Evolutionary conservation across 2,329 filamentous ascomycete genomes (phyloP), one percentile per base, ranked within the genome.

Genomic region (Parastagonospora nodorum): DNA sequence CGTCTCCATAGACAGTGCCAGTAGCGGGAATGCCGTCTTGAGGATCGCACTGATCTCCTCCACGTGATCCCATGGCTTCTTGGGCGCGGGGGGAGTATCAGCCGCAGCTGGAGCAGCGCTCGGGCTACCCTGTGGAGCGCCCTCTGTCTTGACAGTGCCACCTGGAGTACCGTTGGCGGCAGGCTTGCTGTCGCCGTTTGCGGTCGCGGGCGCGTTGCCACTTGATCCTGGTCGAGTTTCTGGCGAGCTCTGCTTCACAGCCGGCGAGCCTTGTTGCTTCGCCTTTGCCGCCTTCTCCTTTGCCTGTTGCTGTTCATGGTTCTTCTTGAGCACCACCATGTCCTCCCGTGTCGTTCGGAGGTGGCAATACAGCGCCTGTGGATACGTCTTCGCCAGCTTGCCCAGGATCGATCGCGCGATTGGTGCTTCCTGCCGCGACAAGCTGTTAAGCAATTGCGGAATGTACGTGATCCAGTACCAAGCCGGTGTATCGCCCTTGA

Each of bases 391-490:
- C 45, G 94, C 94, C 68, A 99, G 91, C 79, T 94, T 96, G 19
- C 91, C 84, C 14, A 99, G 82, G 42, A 99, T 90, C 43, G 85
- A 84, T 70, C 94, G 89, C 38, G 93, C 90, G 41, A 95, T 88
- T 4, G 87, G 86, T 10, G 92, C 93, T 74, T 99, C 95, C 63
- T 93, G 92, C 68, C 97, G 88, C 2, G 90, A 90, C 43, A 99
- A 81, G 45, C 93, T 94, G 37, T 91, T 93, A 29, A 99, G 84
- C 36, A 99, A 82, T 74, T 99, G 94, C 14, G 94, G 94, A 57
- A 99, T 97, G 72, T 96, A 99, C 0, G 93, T 97, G 62, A 97
- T 97, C 94, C 94, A 99, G 77, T 97, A 99, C 94, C 94, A 99
- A 10, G 96, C 91, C 0, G 92, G 92, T 2, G 92, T 96, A 63